Evolutionary conservation across 306 rosid species (phyloP), one percentile per base, ranked within the genome.

Genomic region (Styphnolobium japonicum): DNA sequence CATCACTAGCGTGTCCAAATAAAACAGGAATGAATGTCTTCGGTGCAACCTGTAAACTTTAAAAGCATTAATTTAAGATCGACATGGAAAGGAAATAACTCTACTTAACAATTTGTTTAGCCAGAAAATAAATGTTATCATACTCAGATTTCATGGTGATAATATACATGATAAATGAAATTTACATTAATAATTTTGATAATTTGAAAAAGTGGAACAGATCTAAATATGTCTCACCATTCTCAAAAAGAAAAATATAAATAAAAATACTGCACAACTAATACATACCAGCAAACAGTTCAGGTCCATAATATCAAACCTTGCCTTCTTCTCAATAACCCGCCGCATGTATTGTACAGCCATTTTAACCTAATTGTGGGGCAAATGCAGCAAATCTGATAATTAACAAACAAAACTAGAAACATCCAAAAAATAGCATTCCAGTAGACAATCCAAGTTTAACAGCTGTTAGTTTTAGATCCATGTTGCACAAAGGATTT

Each of bases 341-440:
- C 97, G 86, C 19, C 98, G 87, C 98, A 95, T 95, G 87, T 95
- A 92, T 61, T 92, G 98, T 33, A 95, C 96, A 19, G 97, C 98
- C 92, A 95, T 89, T 88, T 95, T 95, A 76, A 95, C 98, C 98
- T 92, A 86, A 73, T 77, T 16, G 73, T 42, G 76, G 60, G 73
- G 75, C 21, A 80, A 36, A 46, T 61, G 65, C 73, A 78, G 31
- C 68, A 75, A 21, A 77, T 60, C 33, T 65, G 73, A 40, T 45
- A 25, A 42, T 72, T 11, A 22, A 66, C 56, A 71, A 67, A 80
- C 69, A 75, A 48, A 64, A 72, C 15, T 3, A 60, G 67, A 43
- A 33, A 37, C 31, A 27, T 27, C 31, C 31, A 60, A 37, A 9
- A 51, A 37, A 25, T 66, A 27, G 3, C 31, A 27, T 33, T 36